Base-by-base conservation (phyloP, 208 protist genomes). In the Leishmania gerbilli region DNA sequence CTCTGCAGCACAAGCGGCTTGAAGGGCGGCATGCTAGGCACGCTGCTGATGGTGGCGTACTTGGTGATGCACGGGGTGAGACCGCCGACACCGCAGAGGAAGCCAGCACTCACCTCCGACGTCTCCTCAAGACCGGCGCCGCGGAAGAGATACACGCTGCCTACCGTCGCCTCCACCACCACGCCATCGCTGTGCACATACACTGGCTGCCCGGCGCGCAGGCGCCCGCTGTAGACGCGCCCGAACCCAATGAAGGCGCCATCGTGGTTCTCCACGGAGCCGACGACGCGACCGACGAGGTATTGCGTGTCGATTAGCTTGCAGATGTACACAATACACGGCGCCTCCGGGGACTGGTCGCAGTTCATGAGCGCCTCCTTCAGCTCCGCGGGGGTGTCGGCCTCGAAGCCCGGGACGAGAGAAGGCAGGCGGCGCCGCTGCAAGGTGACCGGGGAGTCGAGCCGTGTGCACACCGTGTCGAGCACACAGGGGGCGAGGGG, bases 191-290 rank as follows among this genome's bases (percentile, higher is more conserved):
- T 93, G 90, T 95, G 88, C 49, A 99, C 92, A 67, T 96, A 93
- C 37, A 99, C 86, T 37, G 67, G 91, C 55, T 96, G 79, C 11
- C 98, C 98, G 27, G 92, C 88, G n/a, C 88, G 89, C 64, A 99
- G 87, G 4, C 96, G 96, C 11, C 99, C 99, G 84, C 91, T 95
- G 84, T 99, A 99, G 31, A 99, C 95, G 47, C 99, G 90, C 34
- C 96, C 94, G 79, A 99, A 99, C 31, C 95, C 99, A 79, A 99
- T 94, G 84, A 99, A 99, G 67, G 90, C 90, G 88, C 95, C 88
- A 19, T 96, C 92, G 51, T 74, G 45, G 69, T 83, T 71, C 75
- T 91, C 92, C 56, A 89, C 88, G 34, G 81, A 71, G 15, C 87
- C 87, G 64, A 90, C 87, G 51, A 81, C 71, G 42, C 87, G 86